A percentile compares a stretch with the other conserved stretches of the same genome.
Evolutionary conservation across 768 basidiomycete species (phyloP).

Genomic region (Rhodosporidiobolus sp.): DNA sequence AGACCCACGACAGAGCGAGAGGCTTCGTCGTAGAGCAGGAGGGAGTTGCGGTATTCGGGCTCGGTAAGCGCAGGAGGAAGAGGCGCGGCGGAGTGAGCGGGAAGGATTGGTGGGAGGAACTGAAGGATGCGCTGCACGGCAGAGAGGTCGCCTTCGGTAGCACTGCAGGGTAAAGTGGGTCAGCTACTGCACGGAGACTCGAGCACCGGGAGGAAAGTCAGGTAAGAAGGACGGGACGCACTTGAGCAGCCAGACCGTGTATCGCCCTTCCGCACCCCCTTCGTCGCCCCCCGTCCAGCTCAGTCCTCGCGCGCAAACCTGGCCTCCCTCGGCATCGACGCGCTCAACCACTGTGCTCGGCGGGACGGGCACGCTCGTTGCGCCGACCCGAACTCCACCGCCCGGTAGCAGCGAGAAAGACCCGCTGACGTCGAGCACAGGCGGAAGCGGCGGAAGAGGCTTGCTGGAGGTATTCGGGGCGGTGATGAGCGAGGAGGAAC

Average conservation of each 20-base stretch:
- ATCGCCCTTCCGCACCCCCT: neutral
- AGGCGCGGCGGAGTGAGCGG: too few species aligned
- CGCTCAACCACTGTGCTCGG: neutral
- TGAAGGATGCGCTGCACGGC: constrained; percentile 14
- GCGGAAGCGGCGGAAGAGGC: neutral
- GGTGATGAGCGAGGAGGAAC: neutral
- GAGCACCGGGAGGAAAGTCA: neutral
- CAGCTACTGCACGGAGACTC: too few species aligned
- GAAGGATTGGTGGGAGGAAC: neutral
- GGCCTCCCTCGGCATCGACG: too few species aligned
- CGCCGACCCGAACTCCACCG: constrained; percentile 8
- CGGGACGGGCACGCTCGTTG: neutral
- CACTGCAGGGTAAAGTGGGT: neutral
- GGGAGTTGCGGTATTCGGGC: constrained; percentile 1
- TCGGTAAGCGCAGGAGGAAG: too few species aligned
- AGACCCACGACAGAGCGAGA: neutral
- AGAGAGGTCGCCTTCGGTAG: constrained; percentile 5
- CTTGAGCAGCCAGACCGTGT: neutral
- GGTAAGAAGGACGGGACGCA: neutral
- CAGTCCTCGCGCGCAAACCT: neutral
- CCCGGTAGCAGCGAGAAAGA: neutral
- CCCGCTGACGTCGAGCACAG: neutral
- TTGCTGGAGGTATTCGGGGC: neutral
- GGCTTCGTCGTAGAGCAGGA: constrained; percentile 4
- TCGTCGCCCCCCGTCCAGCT: neutral